Evolutionary conservation across 257 asterid species (phyloP).

Genomic region (Verbascum thapsus): DNA sequence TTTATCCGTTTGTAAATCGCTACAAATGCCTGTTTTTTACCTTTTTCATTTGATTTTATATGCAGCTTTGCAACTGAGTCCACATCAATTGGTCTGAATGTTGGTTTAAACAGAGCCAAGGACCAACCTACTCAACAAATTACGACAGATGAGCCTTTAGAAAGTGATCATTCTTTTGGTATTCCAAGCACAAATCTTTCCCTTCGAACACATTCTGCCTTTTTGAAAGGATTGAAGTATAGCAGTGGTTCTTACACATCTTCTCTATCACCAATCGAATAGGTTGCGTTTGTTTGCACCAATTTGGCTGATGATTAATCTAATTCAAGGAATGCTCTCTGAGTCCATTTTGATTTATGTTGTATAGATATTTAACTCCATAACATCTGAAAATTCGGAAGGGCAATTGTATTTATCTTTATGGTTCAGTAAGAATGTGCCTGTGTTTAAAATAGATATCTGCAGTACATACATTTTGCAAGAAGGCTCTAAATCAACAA

Average conservation of each 20-base stretch:
- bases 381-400: too few species aligned
- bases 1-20: neutral
- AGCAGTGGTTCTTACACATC: conserved; percentile 59
- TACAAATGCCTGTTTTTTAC: conserved; percentile 1
- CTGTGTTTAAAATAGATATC: too few species aligned
- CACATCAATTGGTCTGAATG: conserved; percentile 68
- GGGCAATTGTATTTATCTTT: too few species aligned
- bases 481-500: too few species aligned
- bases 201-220: conserved; percentile 53
- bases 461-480: too few species aligned
- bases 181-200: conserved; percentile 52
- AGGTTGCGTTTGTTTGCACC: conserved; percentile 1
- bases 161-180: conserved; percentile 42
- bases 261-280: conserved; percentile 50
- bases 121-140: conserved; percentile 39
- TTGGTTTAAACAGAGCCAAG: conserved; percentile 46
- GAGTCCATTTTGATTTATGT: conserved; percentile 1
- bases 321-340: too few species aligned
- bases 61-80: conserved; percentile 76
- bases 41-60: conserved; percentile 10
- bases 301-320: conserved; percentile 20
- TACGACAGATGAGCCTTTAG: conserved; percentile 33
- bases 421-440: too few species aligned
- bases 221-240: conserved; percentile 65
- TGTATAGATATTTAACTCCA: too few species aligned